These are phyloP conservation scores for Sequoiadendron giganteum DNA, from an alignment of 75 land plant genomes.

Conservation along the genomic window DNA sequence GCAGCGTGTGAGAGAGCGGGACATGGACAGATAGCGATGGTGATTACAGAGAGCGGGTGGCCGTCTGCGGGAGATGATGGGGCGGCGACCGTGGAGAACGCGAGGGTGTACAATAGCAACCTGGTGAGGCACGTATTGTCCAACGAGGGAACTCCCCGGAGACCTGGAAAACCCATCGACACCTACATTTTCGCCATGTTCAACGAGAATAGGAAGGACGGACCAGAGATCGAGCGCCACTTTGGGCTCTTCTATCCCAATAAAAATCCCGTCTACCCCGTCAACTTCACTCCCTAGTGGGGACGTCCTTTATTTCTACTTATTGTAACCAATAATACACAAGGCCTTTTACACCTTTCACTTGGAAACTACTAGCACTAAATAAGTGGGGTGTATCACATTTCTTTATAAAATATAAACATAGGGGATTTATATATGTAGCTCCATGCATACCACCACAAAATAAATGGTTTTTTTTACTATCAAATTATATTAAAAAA, in stretches of 20 bases:
- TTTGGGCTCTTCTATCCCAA: constrained; percentile 76
- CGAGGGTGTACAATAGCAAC: constrained; percentile 56
- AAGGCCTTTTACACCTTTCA: no score
- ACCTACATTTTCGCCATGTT: constrained; percentile 36
- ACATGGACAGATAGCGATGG: constrained; percentile 32
- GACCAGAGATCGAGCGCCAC: constrained; percentile 46
- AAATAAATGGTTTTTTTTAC: no score
- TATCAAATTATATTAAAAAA: no score
- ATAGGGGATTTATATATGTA: no score
- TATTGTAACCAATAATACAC: no score
- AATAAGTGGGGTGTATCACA: no score
- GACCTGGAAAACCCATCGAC: no score
- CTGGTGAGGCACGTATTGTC: constrained; percentile 57
- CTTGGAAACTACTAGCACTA: no score
- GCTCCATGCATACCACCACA: no score
- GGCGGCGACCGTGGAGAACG: constrained; percentile 39
- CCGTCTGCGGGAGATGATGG: constrained; percentile 50
- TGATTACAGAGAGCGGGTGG: constrained; percentile 84
- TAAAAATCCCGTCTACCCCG: constrained; percentile 13
- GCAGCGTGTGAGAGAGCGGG: no score
- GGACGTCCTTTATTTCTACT: neutral
- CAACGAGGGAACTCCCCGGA: constrained; percentile 25
- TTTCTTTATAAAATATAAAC: no score
- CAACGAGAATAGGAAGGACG: constrained; percentile 69
- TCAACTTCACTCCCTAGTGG: no score